Conservation (phyloP, 2,329 filamentous ascomycete species). For the Botrytis medusae region DNA sequence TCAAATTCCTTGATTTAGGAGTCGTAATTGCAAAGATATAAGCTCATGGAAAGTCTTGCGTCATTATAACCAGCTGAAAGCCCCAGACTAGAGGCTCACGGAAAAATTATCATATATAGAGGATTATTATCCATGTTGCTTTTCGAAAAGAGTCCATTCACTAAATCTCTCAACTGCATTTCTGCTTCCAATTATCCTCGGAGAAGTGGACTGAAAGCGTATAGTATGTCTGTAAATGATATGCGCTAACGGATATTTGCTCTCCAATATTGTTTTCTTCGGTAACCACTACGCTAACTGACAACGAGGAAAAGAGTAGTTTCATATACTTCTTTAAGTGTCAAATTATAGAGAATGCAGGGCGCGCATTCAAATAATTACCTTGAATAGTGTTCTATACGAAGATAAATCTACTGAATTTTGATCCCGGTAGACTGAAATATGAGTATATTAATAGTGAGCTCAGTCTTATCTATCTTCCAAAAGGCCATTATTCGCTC, state of each 20-base stretch:
- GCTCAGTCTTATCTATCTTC: not conserved
- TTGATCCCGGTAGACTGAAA: not conserved
- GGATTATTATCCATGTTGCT: not conserved
- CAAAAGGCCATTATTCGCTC: not conserved
- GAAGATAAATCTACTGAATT: not conserved
- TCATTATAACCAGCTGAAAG: rapidly evolving
- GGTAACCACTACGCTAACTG: no score
- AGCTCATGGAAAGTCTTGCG: not conserved
- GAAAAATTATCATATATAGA: not conserved
- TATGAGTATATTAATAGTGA: not conserved
- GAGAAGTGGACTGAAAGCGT: not conserved
- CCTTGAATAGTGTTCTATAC: no score
- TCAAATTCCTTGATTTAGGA: not conserved
- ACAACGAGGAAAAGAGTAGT: not conserved
- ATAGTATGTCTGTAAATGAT: not conserved
- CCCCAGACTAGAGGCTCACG: no score
- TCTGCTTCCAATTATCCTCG: not conserved
- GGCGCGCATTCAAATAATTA: not conserved
- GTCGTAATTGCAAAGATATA: not conserved
- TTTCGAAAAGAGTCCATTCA: not conserved
- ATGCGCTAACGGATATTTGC: not conserved
- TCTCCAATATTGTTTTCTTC: not conserved
- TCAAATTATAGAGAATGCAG: no score
- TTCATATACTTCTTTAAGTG: not conserved
- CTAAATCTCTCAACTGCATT: not conserved